Percentiles rank a stretch among this genome's conserved stretches.
Conservation (phyloP, 148 eudicot genomes). For the Drosera capensis region DNA sequence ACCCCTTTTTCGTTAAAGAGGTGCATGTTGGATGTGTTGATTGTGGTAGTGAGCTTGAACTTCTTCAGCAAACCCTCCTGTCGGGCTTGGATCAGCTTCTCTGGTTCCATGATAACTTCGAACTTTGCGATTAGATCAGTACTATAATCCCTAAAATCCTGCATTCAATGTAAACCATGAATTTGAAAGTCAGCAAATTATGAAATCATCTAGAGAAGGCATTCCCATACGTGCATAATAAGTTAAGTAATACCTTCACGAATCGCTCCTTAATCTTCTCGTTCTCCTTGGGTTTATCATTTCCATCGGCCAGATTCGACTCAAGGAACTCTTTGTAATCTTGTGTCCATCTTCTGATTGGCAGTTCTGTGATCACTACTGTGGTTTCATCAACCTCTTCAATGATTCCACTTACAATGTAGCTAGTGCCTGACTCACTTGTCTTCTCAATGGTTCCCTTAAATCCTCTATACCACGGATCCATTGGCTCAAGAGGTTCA, state of each 20-base stretch:
- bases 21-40: constrained; percentile 93
- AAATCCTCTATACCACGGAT: constrained; percentile 92
- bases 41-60: constrained; percentile 62
- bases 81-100: constrained; percentile 36
- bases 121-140: constrained; percentile 34
- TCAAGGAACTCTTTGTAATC: constrained; percentile 77
- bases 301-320: constrained; percentile 19
- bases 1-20: constrained; percentile 64
- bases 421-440: constrained; percentile 44
- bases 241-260: background rate
- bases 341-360: constrained; percentile 68
- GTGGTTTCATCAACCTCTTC: constrained; percentile 46
- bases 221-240: background rate
- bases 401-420: constrained; percentile 49
- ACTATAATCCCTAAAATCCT: constrained; percentile 38
- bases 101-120: constrained; percentile 27
- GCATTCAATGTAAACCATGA: constrained; percentile 1
- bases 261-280: constrained; percentile 9
- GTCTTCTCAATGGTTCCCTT: constrained; percentile 53
- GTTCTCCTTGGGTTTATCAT: constrained; percentile 40
- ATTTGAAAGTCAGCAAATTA: background rate
- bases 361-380: constrained; percentile 58
- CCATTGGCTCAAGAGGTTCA: constrained; percentile 60
- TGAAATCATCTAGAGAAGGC: constrained; percentile 4
- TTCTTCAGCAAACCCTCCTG: constrained; percentile 88